Evolutionary conservation across 2,329 filamentous ascomycete species (phyloP).

Genomic region (Huntiella bhutanensis): DNA sequence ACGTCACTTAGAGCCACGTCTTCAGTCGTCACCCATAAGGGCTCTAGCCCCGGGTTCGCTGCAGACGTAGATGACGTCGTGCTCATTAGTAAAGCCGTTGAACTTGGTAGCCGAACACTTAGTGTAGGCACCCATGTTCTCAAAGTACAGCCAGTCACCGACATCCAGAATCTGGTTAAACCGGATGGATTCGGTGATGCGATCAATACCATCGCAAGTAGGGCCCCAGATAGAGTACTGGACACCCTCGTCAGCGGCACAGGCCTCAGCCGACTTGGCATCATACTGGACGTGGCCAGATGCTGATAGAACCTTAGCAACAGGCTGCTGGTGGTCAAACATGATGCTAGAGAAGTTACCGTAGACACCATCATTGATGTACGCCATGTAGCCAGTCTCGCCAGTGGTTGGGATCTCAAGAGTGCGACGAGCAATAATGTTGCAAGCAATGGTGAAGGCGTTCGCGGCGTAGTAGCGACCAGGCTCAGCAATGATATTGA

Average conservation of each 20-base stretch:
- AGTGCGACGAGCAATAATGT: slow-evolving; percentile 86
- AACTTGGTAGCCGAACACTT: slow-evolving; percentile 95
- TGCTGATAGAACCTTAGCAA: slow-evolving; percentile 59
- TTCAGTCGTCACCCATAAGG: slow-evolving; percentile 20
- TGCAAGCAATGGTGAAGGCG: slow-evolving; percentile 87
- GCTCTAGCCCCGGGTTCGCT: slow-evolving; percentile 77
- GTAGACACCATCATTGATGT: slow-evolving; percentile 93
- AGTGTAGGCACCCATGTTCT: slow-evolving; percentile 97
- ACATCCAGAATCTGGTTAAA: slow-evolving; percentile 67
- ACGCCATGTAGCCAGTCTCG: slow-evolving; percentile 77
- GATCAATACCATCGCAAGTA: slow-evolving; percentile 94
- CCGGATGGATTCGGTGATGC: slow-evolving; percentile 64
- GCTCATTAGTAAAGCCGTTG: slow-evolving; percentile 87
- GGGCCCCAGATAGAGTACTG: slow-evolving; percentile 97
- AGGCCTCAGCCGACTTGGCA: slow-evolving; percentile 28
- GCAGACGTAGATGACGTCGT: slow-evolving; percentile 86
- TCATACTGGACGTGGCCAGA: slow-evolving; percentile 40
- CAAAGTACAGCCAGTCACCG: slow-evolving; percentile 96
- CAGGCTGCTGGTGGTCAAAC: slow-evolving; percentile 90
- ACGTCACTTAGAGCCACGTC: slow-evolving; percentile 1
- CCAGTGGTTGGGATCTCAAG: slow-evolving; percentile 50
- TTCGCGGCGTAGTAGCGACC: slow-evolving; percentile 89
- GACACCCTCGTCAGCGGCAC: slow-evolving; percentile 25
- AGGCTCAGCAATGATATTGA: slow-evolving; percentile 86
- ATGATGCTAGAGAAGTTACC: slow-evolving; percentile 99